Evolutionary conservation across 305 asterid genomes (phyloP), one percentile per base, ranked within the genome.

Genomic region (Plantago coronopus): DNA sequence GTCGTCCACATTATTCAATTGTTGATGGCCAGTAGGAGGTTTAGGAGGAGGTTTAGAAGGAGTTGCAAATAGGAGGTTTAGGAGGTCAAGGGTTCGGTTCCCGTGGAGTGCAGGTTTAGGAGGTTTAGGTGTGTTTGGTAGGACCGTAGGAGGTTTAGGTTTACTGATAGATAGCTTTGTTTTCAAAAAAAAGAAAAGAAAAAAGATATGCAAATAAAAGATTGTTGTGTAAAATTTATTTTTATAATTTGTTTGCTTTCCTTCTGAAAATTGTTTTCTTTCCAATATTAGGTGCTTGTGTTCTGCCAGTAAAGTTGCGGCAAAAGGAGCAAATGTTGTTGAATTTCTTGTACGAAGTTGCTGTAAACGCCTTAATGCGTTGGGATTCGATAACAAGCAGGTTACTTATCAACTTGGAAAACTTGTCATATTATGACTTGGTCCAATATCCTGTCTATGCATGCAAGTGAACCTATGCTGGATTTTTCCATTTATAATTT

Each of bases 341-440:
- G 88, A 84, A 70, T 86, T 83, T 75, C 99, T 94, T 81, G 80
- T 90, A 59, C 89, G 78, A 75, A 68, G 90, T 73, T 88, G 90
- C 72, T 78, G 63, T 77, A 94, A 84, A 73, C 96, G 89, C 70
- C 77, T 94, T 64, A 95, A 78, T 66, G 79, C 93, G 58, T 76
- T 90, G 64, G 96, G 95, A 60, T 78, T 87, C 18, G 87, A 83
- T 70, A 84, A 88, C 75, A 83, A 85, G 67, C 95, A 93, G 99
- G 99, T 91, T 70, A 34, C 62, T 80, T 65, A 57, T 48, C 63
- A 58, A 46, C 19, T 53, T 65, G 27, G 20, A 53, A 56, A 51
- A 51, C 34, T 71, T 55, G 44, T n/a, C n/a, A 42, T 46, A 18
- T 63, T 54, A 7, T 57, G 63, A 40, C 61, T 22, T 61, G 50